These are phyloP conservation scores for Coffea humblotiana DNA, from an alignment of 305 asterid genomes.

Conservation along the genomic window DNA sequence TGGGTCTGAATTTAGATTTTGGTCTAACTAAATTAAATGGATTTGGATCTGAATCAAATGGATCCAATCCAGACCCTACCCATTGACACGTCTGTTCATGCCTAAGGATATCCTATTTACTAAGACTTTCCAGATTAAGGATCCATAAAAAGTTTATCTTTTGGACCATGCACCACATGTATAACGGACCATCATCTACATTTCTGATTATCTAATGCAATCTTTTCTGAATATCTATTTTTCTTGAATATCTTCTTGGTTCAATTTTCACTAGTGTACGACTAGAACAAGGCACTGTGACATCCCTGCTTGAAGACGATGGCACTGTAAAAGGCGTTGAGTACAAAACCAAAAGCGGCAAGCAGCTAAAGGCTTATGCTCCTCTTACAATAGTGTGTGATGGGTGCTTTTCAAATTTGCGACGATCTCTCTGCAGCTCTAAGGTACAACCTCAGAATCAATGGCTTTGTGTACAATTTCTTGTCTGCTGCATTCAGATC, in stretches of 20 bases:
- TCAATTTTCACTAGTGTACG: conserved; percentile 33
- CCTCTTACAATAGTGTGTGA: conserved; percentile 61
- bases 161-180: too few species aligned
- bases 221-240: neutral
- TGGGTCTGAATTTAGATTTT: too few species aligned
- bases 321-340: conserved; percentile 51
- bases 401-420: conserved; percentile 62
- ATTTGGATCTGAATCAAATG: too few species aligned
- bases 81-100: too few species aligned
- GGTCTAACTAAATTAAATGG: too few species aligned
- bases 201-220: neutral
- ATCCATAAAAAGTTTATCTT: too few species aligned
- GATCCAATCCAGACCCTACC: too few species aligned
- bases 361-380: conserved; percentile 44
- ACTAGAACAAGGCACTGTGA: conserved; percentile 67
- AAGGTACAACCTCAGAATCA: conserved; percentile 30
- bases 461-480: neutral
- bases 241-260: neutral
- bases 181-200: neutral
- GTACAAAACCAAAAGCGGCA: conserved; percentile 46
- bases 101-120: too few species aligned
- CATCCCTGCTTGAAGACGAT: conserved; percentile 53
- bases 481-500: neutral
- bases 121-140: too few species aligned
- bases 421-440: conserved; percentile 51